A percentile compares a stretch with the other conserved stretches of the same genome.
These are phyloP conservation scores for Melanopsichium pennsylvanicum DNA, from an alignment of 1,284 basidiomycete species.

Conservation along the genomic window DNA sequence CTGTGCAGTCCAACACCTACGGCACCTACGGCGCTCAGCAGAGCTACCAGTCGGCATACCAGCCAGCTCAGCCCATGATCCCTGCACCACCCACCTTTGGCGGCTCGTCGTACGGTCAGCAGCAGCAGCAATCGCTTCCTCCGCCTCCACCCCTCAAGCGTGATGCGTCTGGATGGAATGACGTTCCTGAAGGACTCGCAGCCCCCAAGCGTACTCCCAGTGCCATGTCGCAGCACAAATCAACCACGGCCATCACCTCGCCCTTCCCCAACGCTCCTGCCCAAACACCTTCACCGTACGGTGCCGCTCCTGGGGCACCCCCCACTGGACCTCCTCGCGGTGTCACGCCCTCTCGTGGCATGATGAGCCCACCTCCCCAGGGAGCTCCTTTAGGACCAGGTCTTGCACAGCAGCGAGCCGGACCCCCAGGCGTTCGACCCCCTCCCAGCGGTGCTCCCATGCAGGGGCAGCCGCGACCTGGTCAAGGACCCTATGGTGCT, in stretches of 20 bases:
- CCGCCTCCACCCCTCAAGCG: slow-evolving; percentile 70
- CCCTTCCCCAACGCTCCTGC: slow-evolving; percentile 80
- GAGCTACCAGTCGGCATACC: slow-evolving; percentile 65
- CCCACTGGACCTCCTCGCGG: slow-evolving; percentile 60
- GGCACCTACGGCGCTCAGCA: slow-evolving; percentile 30
- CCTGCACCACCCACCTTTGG: slow-evolving; percentile 67
- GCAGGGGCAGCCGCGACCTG: slow-evolving; percentile 24
- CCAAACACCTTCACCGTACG: slow-evolving; percentile 36
- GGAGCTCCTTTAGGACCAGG: slow-evolving; percentile 35
- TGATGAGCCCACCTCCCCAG: slow-evolving; percentile 61
- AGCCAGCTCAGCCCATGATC: slow-evolving; percentile 51
- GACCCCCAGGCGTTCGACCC: slow-evolving; percentile 36
- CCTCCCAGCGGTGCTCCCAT: slow-evolving; percentile 23
- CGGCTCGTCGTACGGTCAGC: slow-evolving; percentile 29
- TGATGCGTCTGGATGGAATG: slow-evolving; percentile 87
- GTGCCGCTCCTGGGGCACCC: slow-evolving; percentile 48
- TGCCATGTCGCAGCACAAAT: slow-evolving; percentile 50
- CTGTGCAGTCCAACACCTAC: slow-evolving; percentile 28
- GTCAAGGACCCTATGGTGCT: slow-evolving; percentile 18
- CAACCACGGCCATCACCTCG: slow-evolving; percentile 73
- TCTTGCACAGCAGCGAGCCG: slow-evolving; percentile 32
- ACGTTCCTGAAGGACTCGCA: slow-evolving; percentile 72
- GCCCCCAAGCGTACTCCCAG: slow-evolving; percentile 63
- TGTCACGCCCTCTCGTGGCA: slow-evolving; percentile 64
- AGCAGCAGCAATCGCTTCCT: slow-evolving; percentile 49